Percentiles rank a stretch among this genome's conserved stretches.
These are phyloP conservation scores for Tricladium varicosporioides DNA, from an alignment of 2,329 filamentous ascomycete genomes.

Conservation along the genomic window DNA sequence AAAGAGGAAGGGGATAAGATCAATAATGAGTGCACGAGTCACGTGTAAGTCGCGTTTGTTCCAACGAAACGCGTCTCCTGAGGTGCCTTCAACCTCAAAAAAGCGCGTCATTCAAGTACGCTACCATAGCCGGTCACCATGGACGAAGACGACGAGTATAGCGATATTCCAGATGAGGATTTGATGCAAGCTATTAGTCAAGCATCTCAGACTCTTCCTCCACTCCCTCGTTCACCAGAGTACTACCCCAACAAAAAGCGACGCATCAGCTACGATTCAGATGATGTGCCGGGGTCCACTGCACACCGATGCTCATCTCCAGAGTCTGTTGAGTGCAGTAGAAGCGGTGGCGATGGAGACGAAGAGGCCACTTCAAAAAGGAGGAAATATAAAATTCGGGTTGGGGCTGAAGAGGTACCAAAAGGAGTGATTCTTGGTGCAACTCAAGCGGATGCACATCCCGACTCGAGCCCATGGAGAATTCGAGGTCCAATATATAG, in stretches of 20 bases:
- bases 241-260: slow-evolving; percentile 36
- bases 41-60: background rate
- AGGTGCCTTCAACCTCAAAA: background rate
- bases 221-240: slow-evolving; percentile 27
- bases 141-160: slow-evolving; percentile 56
- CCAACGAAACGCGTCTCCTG: background rate
- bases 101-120: background rate
- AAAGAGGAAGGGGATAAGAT: background rate
- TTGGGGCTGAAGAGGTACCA: slow-evolving; percentile 26
- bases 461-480: slow-evolving; percentile 46
- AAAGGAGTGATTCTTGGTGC: slow-evolving; percentile 28
- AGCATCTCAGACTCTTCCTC: slow-evolving; percentile 28
- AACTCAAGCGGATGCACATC: slow-evolving; percentile 32
- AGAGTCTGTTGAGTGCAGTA: slow-evolving; percentile 13
- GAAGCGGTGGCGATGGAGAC: slow-evolving; percentile 21
- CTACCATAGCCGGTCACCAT: slow-evolving; percentile 4
- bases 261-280: slow-evolving; percentile 24
- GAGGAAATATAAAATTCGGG: slow-evolving; percentile 32
- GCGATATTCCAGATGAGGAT: slow-evolving; percentile 65
- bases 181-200: slow-evolving; percentile 60
- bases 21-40: background rate
- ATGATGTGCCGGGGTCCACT: slow-evolving; percentile 13
- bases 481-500: slow-evolving; percentile 51
- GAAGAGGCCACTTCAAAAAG: slow-evolving; percentile 24
- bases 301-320: slow-evolving; percentile 15